These are phyloP conservation scores for Ascochyta viciae-villosae DNA, from an alignment of 2,329 filamentous ascomycete genomes.

Conservation along the genomic window DNA sequence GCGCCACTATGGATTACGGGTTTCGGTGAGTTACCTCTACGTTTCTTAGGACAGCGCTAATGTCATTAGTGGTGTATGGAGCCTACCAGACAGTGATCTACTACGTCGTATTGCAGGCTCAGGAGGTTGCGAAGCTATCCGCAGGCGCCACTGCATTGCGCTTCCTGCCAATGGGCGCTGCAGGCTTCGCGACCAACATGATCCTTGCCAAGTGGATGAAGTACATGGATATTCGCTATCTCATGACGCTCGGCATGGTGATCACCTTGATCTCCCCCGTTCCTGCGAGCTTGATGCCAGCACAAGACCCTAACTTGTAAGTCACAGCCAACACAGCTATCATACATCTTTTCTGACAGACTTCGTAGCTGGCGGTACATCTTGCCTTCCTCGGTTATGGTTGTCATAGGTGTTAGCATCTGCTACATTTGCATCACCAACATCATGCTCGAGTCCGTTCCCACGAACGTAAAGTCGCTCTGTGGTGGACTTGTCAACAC, in stretches of 20 bases:
- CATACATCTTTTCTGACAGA: not conserved
- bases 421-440: slow-evolving; percentile 13
- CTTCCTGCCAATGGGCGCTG: slow-evolving; percentile 13
- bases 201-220: slow-evolving; percentile 16
- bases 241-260: slow-evolving; percentile 10
- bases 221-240: slow-evolving; percentile 9
- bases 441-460: slow-evolving; percentile 13
- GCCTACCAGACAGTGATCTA: slow-evolving; percentile 12
- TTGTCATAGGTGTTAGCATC: slow-evolving; percentile 9
- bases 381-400: slow-evolving; percentile 9
- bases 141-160: slow-evolving; percentile 9
- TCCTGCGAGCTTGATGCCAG: slow-evolving; percentile 11
- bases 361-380: slow-evolving; percentile 7
- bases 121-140: slow-evolving; percentile 9
- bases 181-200: slow-evolving; percentile 14
- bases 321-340: not conserved
- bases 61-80: slow-evolving; percentile 4
- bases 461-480: slow-evolving; percentile 9
- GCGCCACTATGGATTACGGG: slow-evolving; percentile 11
- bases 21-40: not conserved
- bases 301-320: slow-evolving; percentile 9
- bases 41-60: not conserved
- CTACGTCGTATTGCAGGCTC: slow-evolving; percentile 12
- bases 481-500: slow-evolving; percentile 12
- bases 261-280: slow-evolving; percentile 5